Conservation (phyloP, 1,284 basidiomycete genomes). For the Boletus sp. region DNA sequence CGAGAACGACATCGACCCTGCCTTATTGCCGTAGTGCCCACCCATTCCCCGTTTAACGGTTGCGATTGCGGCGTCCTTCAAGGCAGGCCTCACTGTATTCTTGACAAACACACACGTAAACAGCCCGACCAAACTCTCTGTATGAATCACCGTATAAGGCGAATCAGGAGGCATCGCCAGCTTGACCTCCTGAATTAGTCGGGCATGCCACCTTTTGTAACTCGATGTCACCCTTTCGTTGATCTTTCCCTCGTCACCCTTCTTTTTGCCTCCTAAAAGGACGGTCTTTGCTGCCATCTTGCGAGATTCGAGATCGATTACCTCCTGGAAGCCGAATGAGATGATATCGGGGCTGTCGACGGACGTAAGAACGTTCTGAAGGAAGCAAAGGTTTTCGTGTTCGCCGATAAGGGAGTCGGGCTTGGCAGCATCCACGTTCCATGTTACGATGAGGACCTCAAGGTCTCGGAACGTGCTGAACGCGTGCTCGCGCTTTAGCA, state of each 20-base stretch:
- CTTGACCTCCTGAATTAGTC: slow-evolving; percentile 73
- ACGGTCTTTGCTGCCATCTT: slow-evolving; percentile 92
- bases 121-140: slow-evolving; percentile 90
- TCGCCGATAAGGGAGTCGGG: slow-evolving; percentile 73
- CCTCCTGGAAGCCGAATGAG: slow-evolving; percentile 93
- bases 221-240: slow-evolving; percentile 82
- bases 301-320: slow-evolving; percentile 91
- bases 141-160: slow-evolving; percentile 80
- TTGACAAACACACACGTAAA: slow-evolving; percentile 90
- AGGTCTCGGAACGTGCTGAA: slow-evolving; percentile 84
- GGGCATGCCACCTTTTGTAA: slow-evolving; percentile 89
- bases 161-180: slow-evolving; percentile 67
- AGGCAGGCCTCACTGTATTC: slow-evolving; percentile 54
- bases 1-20: slow-evolving; percentile 38
- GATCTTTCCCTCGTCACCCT: slow-evolving; percentile 62
- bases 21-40: slow-evolving; percentile 95
- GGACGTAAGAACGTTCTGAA: slow-evolving; percentile 71
- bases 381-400: slow-evolving; percentile 70
- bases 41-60: slow-evolving; percentile 92
- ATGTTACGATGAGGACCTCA: slow-evolving; percentile 84
- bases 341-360: slow-evolving; percentile 86
- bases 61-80: slow-evolving; percentile 77
- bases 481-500: slow-evolving; percentile 72
- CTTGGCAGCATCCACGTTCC: slow-evolving; percentile 92
- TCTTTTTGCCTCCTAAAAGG: slow-evolving; percentile 74